Conservation (phyloP, 2,329 filamentous ascomycete genomes). For the Dothiorella sarmentorum region DNA sequence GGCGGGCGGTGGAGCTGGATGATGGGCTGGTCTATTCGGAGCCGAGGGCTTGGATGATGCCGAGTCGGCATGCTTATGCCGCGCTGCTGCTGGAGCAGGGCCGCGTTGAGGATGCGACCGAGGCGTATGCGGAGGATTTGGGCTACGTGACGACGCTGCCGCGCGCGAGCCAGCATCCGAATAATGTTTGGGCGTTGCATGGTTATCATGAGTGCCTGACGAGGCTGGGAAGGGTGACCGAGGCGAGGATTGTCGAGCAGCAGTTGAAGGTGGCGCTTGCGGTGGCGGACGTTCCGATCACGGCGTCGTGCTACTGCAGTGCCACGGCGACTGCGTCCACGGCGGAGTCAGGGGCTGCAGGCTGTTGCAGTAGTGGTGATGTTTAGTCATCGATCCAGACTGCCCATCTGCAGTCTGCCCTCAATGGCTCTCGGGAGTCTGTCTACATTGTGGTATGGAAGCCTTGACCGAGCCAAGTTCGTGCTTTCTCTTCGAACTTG, state of each 20-base stretch:
- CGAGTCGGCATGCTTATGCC: constrained; percentile 66
- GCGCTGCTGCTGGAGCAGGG: constrained; percentile 67
- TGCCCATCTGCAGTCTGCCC: no score
- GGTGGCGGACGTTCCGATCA: constrained; percentile 58
- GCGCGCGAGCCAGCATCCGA: constrained; percentile 62
- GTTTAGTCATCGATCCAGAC: no score
- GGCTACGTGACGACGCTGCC: constrained; percentile 53
- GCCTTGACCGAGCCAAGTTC: no score
- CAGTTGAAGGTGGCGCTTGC: constrained; percentile 53
- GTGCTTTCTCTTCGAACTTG: no score
- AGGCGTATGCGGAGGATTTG: constrained; percentile 40
- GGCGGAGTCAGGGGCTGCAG: no score
- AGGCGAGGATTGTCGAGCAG: constrained; percentile 48
- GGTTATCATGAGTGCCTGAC: constrained; percentile 68
- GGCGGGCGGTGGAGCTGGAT: constrained; percentile 56
- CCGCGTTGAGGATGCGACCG: constrained; percentile 36
- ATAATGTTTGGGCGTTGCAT: constrained; percentile 73
- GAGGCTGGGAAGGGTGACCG: constrained; percentile 49
- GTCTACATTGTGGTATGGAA: no score
- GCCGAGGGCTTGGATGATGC: constrained; percentile 76
- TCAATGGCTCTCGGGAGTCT: no score
- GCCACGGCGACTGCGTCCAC: not conserved
- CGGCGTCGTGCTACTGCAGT: constrained; percentile 57
- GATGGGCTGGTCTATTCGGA: constrained; percentile 67
- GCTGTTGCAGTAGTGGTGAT: no score